Base-by-base conservation (phyloP, 257 asterid genomes). In the Jacaranda mimosifolia region DNA sequence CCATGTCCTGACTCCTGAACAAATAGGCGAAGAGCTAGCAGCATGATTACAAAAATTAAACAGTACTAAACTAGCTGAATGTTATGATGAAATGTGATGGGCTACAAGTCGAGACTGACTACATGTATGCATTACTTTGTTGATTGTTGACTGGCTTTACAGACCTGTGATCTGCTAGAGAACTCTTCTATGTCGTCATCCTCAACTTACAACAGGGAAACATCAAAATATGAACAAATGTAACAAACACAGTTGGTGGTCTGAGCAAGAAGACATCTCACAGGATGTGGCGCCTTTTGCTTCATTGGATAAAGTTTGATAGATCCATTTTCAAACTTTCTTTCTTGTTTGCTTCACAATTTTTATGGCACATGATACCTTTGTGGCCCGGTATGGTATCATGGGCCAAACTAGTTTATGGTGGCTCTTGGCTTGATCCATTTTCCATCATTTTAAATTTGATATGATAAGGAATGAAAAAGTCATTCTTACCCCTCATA, bases 181-280 rank as follows among this genome's bases (percentile, higher is more conserved):
- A 86, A 79, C 70, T 88, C 96, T 82, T 90, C 92, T 73, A 88
- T 90, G 49, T 87, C 88, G 57, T 87, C 94, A 56, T 76, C 88
- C 77, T 80, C 89, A 49, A 71, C 89, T 95, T 91, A 77, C 76
- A 83, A 77, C 76, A 83, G 9, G 75, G 75, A 42, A 26, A 40
- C 51, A 73, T 38, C 66, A 79, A 70, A 18, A 58, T 26, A 49
- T 48, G 35, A 46, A 78, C 18, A 62, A 69, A 56, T 49, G 15
- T 53, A 55, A 55, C 64, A 67, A 64, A 68, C 63, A 42, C 59
- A 14, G 62, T 64, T 18, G 32, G 7, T 72, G 42, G 65, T 64
- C 77, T n/a, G 52, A 73, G 26, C 48, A 19, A 51, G 32, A 26
- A 26, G 32, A 26, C 32, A 26, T 26, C 32, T 26, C 32, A 26